Evolutionary conservation across 768 basidiomycete species (phyloP).

Genomic region (Boletus speciosus): DNA sequence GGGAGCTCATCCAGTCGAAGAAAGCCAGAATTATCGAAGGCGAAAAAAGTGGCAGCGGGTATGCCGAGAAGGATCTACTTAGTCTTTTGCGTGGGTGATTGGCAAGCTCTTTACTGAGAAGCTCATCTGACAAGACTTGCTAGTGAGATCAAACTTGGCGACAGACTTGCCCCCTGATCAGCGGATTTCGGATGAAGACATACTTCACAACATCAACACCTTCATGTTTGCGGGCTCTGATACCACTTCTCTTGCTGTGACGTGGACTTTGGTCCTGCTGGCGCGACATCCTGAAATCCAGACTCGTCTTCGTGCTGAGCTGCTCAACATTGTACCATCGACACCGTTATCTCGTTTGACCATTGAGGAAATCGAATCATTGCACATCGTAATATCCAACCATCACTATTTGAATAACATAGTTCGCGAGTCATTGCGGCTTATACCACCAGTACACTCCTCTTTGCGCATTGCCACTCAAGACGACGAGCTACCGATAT

Average conservation of each 20-base stretch:
- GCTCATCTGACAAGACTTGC: slow-evolving; percentile 4
- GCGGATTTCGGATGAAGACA: slow-evolving; percentile 83
- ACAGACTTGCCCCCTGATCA: slow-evolving; percentile 64
- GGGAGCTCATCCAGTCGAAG: slow-evolving; percentile 74
- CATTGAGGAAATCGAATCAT: slow-evolving; percentile 61
- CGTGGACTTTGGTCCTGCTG: slow-evolving; percentile 80
- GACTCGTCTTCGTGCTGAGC: slow-evolving; percentile 65
- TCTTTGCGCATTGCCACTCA: slow-evolving; percentile 74
- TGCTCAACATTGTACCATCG: slow-evolving; percentile 45
- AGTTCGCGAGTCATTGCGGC: slow-evolving; percentile 68
- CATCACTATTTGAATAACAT: slow-evolving; percentile 77
- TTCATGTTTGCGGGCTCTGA: slow-evolving; percentile 92
- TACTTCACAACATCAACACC: slow-evolving; percentile 81
- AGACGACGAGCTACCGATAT: slow-evolving; percentile 75
- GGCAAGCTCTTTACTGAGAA: neutral
- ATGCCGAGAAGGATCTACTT: slow-evolving; percentile 71
- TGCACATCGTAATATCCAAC: slow-evolving; percentile 52
- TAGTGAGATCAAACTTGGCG: slow-evolving; percentile 83
- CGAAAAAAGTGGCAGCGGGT: slow-evolving; percentile 46
- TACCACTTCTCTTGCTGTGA: slow-evolving; percentile 76
- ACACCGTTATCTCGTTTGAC: slow-evolving; percentile 45
- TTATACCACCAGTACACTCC: slow-evolving; percentile 78
- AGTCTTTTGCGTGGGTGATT: slow-evolving; percentile 64
- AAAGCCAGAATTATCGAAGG: slow-evolving; percentile 67
- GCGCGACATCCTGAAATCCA: slow-evolving; percentile 67